Base-by-base conservation (phyloP, 163 green algal genomes). In the Scenedesmus sp. region DNA sequence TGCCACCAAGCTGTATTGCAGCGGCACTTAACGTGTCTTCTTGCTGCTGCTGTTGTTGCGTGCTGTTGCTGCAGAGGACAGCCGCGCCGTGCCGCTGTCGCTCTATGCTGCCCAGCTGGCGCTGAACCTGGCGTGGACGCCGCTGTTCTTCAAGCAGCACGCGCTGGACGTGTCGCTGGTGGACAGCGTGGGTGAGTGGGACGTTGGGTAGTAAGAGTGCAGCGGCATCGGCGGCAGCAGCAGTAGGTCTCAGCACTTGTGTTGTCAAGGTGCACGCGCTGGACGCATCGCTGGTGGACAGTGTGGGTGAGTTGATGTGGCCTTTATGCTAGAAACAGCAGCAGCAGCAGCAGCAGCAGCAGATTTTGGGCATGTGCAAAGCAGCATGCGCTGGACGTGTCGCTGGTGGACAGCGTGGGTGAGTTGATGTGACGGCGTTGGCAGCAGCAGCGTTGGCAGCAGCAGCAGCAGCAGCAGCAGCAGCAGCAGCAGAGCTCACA, bases 71-170 rank as follows among this genome's bases (percentile, higher is more conserved):
- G 66, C 46, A 77, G 82, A 54, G n/a, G 89, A 23, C 67, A 88
- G 82, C 20, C 81, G 67, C 23, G 55, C 56, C 6, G 7, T 82
- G 12, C 70, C 90, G 3, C 73, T 93, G 26, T 46, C 90, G 34
- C 90, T 93, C 73, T 93, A 93, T 52, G 56, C 10, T 15, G 76
- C 67, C 2, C 90, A 93, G 90, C 90, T 93, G 73, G 90, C 84
- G 18, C 84, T 93, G 46, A 93, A 93, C 84, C 74, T 93, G 10
- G 89, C 89, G 0, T 92, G 89, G 89, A 92, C 89, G 3, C 90
- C 90, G 15, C 90, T 90, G 0, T 93, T 93, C 83, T 93, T 93
- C 73, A 93, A 93, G 90, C 13, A 62, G 56, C 90, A 93, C 46
- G 55, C 67, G 6, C 54, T 90, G 55, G 90, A 93, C n/a, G 46